phyloP scores from a whole-genome alignment of 2,329 filamentous ascomycete species.

The Ophiocordyceps sinensis region DNA sequence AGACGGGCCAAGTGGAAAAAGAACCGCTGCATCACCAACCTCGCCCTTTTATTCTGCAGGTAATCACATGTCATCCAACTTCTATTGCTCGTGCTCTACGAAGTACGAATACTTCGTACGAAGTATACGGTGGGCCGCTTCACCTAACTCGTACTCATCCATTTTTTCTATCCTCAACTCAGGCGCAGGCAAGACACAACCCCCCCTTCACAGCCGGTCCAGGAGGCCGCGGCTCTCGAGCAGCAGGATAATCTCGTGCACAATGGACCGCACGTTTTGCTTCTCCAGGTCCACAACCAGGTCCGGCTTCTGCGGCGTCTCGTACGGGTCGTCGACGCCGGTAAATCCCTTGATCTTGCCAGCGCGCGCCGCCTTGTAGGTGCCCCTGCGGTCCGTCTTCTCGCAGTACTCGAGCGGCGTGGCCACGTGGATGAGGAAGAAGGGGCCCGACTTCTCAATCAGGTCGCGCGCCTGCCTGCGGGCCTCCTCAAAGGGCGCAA shows the following conservation, averaged over 20 bases:
- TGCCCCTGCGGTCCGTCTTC: constrained; percentile 85
- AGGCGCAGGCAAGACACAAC: no score
- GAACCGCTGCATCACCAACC: no score
- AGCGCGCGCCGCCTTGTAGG: constrained; percentile 69
- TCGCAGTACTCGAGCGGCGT: constrained; percentile 87
- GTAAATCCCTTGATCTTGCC: constrained; percentile 98
- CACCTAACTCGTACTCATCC: no score
- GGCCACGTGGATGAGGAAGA: constrained; percentile 90
- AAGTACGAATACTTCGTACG: no score
- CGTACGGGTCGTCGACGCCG: constrained; percentile 94
- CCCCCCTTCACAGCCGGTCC: constrained; percentile 43
- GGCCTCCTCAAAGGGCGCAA: constrained; percentile 77
- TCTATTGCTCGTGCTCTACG: no score
- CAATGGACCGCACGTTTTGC: constrained; percentile 79
- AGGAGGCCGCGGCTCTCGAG: constrained; percentile 81
- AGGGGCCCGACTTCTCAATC: constrained; percentile 76
- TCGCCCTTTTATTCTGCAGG: no score
- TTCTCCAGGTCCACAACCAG: constrained; percentile 74
- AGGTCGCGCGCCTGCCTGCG: constrained; percentile 68
- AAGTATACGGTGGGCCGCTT: no score
- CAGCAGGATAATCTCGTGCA: constrained; percentile 91
- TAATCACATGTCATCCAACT: no score
- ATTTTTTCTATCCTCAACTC: no score
- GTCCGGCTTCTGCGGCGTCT: constrained; percentile 67
- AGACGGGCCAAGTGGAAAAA: no score